Evolutionary conservation across 1,284 basidiomycete species (phyloP), one percentile per base, ranked within the genome.

Genomic region (Moniliophthora roreri): DNA sequence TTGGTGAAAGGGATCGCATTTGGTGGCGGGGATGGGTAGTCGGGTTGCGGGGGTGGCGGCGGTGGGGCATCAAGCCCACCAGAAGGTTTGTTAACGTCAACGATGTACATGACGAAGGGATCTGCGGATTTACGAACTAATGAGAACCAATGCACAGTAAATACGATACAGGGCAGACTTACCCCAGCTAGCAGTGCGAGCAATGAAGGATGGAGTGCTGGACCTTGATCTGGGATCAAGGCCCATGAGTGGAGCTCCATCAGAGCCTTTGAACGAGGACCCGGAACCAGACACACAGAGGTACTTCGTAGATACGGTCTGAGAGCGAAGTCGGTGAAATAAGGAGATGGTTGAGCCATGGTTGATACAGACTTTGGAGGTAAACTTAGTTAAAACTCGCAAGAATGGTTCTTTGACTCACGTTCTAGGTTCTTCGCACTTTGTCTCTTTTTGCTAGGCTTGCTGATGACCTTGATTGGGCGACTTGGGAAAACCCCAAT

Each of bases 391-490:
- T 59, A 32, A 58, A 52, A 37, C 54, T 50, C 51, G 56, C 37
- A 38, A 57, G 56, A 44, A 52, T 38, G 51, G 62, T 51, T 56
- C 56, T 56, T 38, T 39, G 40, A 84, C 93, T 77, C 68, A 94
- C 93, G 76, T 68, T 97, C 95, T 4, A 93, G 81, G 61, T 95
- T 94, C 77, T 95, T 94, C 57, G 89, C 90, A 67, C 87, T 93
- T 68, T 95, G 92, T 62, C 93, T 82, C 79, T 98, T 98, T 79
- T 98, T 97, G 77, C 90, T 93, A 2, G 93, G 93, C 69, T 96
- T 96, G 71, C 89, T 92, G 72, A 98, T 98, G 62, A 98, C 92
- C 71, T 96, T 96, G 80, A 98, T 98, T 32, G 95, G 89, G 48
- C 89, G 87, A 62, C 90, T 92, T 51, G 91, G 85, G 76, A 96